Evolutionary conservation across 805 yeast species (phyloP).

Genomic region (Lachancea lanzarotensis): DNA sequence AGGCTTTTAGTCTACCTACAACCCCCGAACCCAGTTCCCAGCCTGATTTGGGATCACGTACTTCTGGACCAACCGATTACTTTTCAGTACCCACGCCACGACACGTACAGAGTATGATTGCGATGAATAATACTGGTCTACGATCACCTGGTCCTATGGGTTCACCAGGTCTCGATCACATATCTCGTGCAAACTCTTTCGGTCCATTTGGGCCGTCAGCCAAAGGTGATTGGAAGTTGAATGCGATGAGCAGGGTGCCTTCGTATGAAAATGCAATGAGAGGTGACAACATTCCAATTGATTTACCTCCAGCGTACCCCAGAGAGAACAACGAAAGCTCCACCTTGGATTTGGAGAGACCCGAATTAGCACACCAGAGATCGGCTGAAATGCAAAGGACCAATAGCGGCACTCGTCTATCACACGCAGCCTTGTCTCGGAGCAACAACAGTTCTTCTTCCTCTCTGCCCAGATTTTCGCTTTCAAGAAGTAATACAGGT

Average conservation of each 20-base stretch:
- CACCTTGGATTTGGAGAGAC: conserved; percentile 19
- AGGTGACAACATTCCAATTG: conserved; percentile 42
- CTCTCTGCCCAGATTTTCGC: conserved; percentile 14
- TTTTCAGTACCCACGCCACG: conserved; percentile 24
- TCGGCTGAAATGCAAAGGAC: conserved; percentile 18
- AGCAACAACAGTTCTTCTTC: conserved; percentile 25
- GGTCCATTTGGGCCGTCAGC: conserved; percentile 24
- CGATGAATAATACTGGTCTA: conserved; percentile 26
- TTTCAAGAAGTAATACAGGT: conserved; percentile 14
- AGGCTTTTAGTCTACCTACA: neutral
- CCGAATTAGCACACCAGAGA: conserved; percentile 24
- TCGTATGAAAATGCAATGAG: conserved; percentile 75
- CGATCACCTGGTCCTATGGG: conserved; percentile 14
- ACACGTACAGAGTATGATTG: conserved; percentile 27
- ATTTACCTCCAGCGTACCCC: conserved; percentile 65
- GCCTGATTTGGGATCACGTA: neutral
- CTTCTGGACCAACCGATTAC: conserved; percentile 16
- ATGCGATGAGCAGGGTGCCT: conserved; percentile 64
- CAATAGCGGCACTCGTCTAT: conserved; percentile 11
- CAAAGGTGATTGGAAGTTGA: conserved; percentile 37
- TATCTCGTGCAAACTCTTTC: conserved; percentile 55
- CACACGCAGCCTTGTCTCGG: conserved; percentile 17
- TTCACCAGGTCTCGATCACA: conserved; percentile 50
- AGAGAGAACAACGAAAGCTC: conserved; percentile 3
- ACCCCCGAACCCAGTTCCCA: neutral